Evolutionary conservation across 495 filamentous ascomycete genomes (phyloP), one percentile per base, ranked within the genome.

Genomic region (Neurospora sublineolata): DNA sequence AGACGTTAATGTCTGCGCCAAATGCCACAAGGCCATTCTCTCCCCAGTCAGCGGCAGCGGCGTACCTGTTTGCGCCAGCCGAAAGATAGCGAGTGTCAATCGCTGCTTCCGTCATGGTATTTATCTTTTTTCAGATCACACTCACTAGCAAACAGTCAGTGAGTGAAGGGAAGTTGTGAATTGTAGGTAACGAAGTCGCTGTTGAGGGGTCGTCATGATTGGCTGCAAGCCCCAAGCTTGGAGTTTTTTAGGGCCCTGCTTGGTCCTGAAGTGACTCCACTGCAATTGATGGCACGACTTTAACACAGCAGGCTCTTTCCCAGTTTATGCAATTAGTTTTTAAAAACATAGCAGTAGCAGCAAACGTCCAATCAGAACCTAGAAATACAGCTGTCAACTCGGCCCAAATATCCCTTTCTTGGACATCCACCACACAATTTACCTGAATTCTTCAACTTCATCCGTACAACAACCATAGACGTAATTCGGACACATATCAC

Each of bases 31-130:
- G 80, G 14, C 91, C 89, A 41, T 88, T 82, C 8, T 83, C 77
- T 77, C 93, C 88, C 95, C 95, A 99, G 81, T 98, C 95, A 16
- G 95, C 93, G 14, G 92, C 92, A 18, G 89, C 89, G 36, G 95
- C 91, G 74, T 97, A 92, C 72, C 94, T 86, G 82, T 97, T 98
- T 42, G 92, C 94, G 70, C 95, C 95, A 71, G 90, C 89, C 37
- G 93, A 91, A 38, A 97, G 89, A 75, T 93, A 96, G 16, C 88
- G 85, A 70, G 82, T 76, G 23, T 77, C 67, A 6, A 39, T 68
- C 33, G 44, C 58, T 33, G 58, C 20, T 67, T 73, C 74, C 0
- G 70, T 69, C 78, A 78, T 81, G 36, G 30, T 73, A 30, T 18
- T 60, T 60, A 12, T 4, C 14, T 16, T 16, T 33, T 33, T 60